Conservation (phyloP, 2,329 filamentous ascomycete genomes). For the Ophidiomyces ophidiicola region DNA sequence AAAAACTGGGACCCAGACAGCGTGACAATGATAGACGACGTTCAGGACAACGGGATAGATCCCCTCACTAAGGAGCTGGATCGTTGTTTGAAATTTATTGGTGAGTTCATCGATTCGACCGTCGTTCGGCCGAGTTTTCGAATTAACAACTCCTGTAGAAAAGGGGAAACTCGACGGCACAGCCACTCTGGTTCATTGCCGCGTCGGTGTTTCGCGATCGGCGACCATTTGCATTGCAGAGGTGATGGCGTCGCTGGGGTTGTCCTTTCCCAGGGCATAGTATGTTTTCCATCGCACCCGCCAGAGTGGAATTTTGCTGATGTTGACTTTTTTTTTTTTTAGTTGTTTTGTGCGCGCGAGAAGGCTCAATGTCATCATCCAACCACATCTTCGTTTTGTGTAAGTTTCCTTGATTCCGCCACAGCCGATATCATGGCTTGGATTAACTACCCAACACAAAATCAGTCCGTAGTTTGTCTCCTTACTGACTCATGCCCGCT, state of each 20-base stretch:
- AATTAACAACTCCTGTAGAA: slow-evolving; percentile 41
- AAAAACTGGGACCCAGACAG: slow-evolving; percentile 67
- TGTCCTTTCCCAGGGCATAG: slow-evolving; percentile 87
- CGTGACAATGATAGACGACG: slow-evolving; percentile 65
- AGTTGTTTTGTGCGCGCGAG: slow-evolving; percentile 85
- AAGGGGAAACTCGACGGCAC: slow-evolving; percentile 63
- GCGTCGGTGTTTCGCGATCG: slow-evolving; percentile 87
- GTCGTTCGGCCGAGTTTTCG: neutral
- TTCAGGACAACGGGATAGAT: slow-evolving; percentile 96
- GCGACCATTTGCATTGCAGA: slow-evolving; percentile 99
- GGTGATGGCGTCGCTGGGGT: slow-evolving; percentile 68
- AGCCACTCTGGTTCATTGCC: slow-evolving; percentile 88
- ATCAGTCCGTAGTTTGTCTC: neutral
- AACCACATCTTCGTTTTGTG: slow-evolving; percentile 86
- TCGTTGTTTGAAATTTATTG: slow-evolving; percentile 79
- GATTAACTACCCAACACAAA: neutral
- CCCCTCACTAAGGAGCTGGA: slow-evolving; percentile 75
- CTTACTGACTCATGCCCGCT: neutral
- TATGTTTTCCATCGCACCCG: slow-evolving; percentile 28
- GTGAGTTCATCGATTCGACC: slow-evolving; percentile 44
- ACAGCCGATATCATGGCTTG: neutral
- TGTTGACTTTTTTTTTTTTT: too few relatives aligned
- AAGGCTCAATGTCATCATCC: slow-evolving; percentile 92
- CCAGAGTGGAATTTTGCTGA: slow-evolving; percentile 1
- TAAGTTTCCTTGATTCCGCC: slow-evolving; percentile 31